Base-by-base conservation (phyloP, 345 rosid species). In the Corymbia maculata region DNA sequence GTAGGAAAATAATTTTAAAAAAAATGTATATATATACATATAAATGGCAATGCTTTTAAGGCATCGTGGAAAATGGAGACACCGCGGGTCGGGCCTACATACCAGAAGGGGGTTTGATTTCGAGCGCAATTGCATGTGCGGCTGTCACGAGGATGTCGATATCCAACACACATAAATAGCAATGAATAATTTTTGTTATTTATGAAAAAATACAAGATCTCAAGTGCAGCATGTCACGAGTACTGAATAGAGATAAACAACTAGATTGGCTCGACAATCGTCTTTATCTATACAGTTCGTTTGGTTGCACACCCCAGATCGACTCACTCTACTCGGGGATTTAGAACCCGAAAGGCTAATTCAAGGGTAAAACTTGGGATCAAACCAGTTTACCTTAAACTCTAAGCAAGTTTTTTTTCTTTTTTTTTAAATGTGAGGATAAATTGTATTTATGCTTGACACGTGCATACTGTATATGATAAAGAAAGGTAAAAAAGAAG, bases 111-210 rank as follows among this genome's bases (percentile, higher is more conserved):
- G 51, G 90, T 92, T 93, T 92, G 94, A 93, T 90, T 91, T 86
- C 13, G 85, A 80, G 90, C 47, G 90, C 94, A 84, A 51, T 90
- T n/a, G 92, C 95, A 93, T 92, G 96, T 94, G 96, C 89, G 32
- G 57, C 9, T 89, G 90, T 89, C 92, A 30, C 86, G 45, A 79
- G 87, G 9, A 79, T 51, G 75, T 90, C 82, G 44, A 11, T 84
- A 6, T 88, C 21, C 10, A 19, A 22, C 24, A 5, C 11, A 16
- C 13, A 64, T 50, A 36, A 26, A 21, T 28, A 2, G 15, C 64
- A 30, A 70, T 51, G 3, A 10, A 13, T 51, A 68, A 9, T 36
- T 70, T 17, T 5, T 6, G 1, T 42, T 75, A 32, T 36, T 9
- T 17, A 5, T 2, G 26, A 13, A 19, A 10, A 3, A 75, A 75